A percentile compares a stretch with the other conserved stretches of the same genome.
Conservation (phyloP, 805 yeast genomes). For the Metschnikowia henanensis region DNA sequence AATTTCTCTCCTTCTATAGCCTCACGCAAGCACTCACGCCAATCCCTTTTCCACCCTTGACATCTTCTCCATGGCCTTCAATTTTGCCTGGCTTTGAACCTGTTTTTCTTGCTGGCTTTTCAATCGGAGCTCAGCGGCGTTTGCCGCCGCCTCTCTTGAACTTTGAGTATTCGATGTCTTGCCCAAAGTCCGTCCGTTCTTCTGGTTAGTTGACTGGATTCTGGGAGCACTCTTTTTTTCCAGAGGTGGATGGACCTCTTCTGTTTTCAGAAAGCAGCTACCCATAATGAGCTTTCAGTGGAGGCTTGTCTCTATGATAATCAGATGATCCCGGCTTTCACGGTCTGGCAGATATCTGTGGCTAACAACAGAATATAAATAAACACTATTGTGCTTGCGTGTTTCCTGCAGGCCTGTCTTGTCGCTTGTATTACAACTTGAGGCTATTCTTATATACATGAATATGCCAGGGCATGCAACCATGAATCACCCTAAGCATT, state of each 20-base stretch:
- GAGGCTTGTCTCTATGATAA: too few relatives aligned
- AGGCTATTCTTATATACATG: not conserved
- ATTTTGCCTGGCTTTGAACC: conserved; percentile 28
- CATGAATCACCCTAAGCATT: too few relatives aligned
- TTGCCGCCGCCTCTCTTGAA: conserved; percentile 35
- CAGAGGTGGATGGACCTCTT: conserved; percentile 3
- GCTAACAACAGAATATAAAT: too few relatives aligned
- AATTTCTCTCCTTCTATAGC: not conserved
- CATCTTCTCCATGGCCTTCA: conserved; percentile 30
- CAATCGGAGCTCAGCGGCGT: conserved; percentile 40
- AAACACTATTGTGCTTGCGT: too few relatives aligned
- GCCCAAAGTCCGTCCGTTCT: conserved; percentile 21
- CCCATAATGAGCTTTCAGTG: conserved; percentile 18
- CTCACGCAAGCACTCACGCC: conserved; percentile 5
- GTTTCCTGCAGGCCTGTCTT: not conserved
- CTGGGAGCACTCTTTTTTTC: not conserved
- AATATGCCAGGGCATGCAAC: too few relatives aligned
- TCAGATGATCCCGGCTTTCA: too few relatives aligned
- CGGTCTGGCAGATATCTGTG: too few relatives aligned
- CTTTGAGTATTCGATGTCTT: conserved; percentile 7
- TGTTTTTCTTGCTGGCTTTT: conserved; percentile 27
- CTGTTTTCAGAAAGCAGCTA: conserved; percentile 18
- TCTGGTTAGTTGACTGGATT: not conserved
- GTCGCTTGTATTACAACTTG: not conserved
- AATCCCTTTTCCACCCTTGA: conserved; percentile 36